A percentile compares a stretch with the other conserved stretches of the same genome.
Evolutionary conservation across 768 basidiomycete species (phyloP).

Genomic region (Termitomyces bulborhizus): DNA sequence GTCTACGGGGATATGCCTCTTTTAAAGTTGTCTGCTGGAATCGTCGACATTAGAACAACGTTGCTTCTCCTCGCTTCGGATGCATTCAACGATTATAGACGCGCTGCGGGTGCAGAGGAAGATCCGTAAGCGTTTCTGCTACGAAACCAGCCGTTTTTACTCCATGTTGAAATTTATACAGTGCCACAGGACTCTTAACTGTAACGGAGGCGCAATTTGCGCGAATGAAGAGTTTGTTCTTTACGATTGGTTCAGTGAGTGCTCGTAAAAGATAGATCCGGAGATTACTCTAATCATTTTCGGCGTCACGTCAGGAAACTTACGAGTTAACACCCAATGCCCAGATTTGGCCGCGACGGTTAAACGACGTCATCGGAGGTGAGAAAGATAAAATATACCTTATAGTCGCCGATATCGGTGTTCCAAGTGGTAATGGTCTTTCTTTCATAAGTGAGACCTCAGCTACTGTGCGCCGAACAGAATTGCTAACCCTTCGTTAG

Average conservation of each 20-base stretch:
- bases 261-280: background rate
- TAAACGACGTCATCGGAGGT: constrained; percentile 57
- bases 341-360: constrained; percentile 62
- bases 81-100: constrained; percentile 49
- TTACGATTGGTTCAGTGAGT: constrained; percentile 41
- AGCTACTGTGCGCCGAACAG: too few species aligned
- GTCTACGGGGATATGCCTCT: constrained; percentile 28
- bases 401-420: constrained; percentile 48
- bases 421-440: constrained; percentile 45
- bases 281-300: background rate
- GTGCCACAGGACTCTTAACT: constrained; percentile 50
- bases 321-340: constrained; percentile 57
- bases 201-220: constrained; percentile 43
- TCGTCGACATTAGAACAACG: constrained; percentile 10
- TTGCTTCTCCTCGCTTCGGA: constrained; percentile 47
- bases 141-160: background rate
- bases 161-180: constrained; percentile 11
- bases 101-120: constrained; percentile 43
- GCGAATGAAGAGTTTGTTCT: constrained; percentile 44
- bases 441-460: constrained; percentile 52
- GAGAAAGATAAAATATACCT: constrained; percentile 44
- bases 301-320: constrained; percentile 25
- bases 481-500: constrained; percentile 12
- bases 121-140: constrained; percentile 34
- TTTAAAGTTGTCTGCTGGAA: constrained; percentile 42